Percentiles rank a stretch among this genome's conserved stretches.
Evolutionary conservation across 2,329 filamentous ascomycete species (phyloP).

Genomic region (Lasiodiplodia sp.): DNA sequence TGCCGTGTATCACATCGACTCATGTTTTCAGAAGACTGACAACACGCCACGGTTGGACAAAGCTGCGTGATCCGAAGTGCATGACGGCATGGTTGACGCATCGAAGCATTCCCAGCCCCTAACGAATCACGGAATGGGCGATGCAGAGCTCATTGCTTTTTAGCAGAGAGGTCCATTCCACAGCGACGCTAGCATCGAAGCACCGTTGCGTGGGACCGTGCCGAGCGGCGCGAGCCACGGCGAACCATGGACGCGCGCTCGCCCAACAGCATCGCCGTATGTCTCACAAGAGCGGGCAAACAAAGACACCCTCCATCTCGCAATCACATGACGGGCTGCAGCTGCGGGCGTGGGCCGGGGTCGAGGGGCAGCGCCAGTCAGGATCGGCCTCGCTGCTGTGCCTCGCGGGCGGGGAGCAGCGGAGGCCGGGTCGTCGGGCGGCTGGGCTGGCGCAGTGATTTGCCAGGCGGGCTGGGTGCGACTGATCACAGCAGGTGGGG

Average conservation of each 20-base stretch:
- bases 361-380: constrained; percentile 8
- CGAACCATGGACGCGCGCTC: constrained; percentile 11
- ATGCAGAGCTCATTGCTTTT: constrained; percentile 14
- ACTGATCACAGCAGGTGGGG: constrained; percentile 17
- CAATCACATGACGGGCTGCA: constrained; percentile 18
- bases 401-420: constrained; percentile 3
- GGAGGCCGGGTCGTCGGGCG: constrained; percentile 12
- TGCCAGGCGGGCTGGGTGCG: constrained; percentile 20
- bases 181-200: constrained; percentile 18
- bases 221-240: constrained; percentile 14
- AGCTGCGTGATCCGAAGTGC: constrained; percentile 17
- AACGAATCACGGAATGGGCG: constrained; percentile 23
- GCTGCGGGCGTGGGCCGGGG: constrained; percentile 20
- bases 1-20: not conserved
- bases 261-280: not conserved
- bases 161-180: constrained; percentile 1
- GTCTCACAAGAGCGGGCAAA: not conserved
- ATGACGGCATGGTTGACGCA: constrained; percentile 14
- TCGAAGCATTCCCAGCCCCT: constrained; percentile 19
- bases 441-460: constrained; percentile 8
- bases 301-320: constrained; percentile 3
- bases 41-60: constrained; percentile 17
- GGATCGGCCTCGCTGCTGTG: constrained; percentile 18
- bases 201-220: constrained; percentile 23
- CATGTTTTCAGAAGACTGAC: not conserved